Evolutionary conservation across 495 filamentous ascomycete genomes (phyloP).

Genomic region (Filosporella fistucella): DNA sequence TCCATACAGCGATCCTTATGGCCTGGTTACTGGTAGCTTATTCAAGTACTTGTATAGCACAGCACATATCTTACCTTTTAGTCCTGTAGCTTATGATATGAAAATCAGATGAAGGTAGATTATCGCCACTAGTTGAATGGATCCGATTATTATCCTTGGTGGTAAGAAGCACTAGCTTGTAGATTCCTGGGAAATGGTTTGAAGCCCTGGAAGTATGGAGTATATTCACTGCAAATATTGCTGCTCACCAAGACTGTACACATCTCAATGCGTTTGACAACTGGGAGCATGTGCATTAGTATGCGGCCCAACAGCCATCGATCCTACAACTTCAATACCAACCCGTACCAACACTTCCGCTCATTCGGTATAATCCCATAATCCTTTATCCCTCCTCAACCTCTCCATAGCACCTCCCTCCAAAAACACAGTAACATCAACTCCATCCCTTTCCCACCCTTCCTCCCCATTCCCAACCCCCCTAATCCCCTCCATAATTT

Average conservation of each 20-base stretch:
- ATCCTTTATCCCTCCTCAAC: constrained; percentile 21
- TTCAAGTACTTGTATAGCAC: no score
- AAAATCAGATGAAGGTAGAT: no score
- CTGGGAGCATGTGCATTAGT: background rate
- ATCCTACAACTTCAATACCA: background rate
- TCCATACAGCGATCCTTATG: no score
- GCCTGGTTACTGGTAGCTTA: no score
- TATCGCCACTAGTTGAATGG: no score
- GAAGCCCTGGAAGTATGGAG: no score
- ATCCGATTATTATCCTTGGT: no score
- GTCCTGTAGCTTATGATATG: no score
- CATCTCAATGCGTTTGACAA: background rate
- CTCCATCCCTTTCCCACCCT: constrained; percentile 27
- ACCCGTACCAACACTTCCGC: background rate
- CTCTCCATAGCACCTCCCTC: constrained; percentile 26
- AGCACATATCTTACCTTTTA: no score
- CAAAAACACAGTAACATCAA: constrained; percentile 31
- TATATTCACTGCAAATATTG: background rate
- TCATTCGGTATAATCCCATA: constrained; percentile 8
- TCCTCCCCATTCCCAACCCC: background rate
- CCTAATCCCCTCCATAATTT: constrained; percentile 23
- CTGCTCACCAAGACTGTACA: background rate
- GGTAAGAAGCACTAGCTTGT: no score
- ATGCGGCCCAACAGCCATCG: no score
- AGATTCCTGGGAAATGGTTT: no score